Evolutionary conservation across 495 filamentous ascomycete genomes (phyloP).

Genomic region (Tuber brumale): DNA sequence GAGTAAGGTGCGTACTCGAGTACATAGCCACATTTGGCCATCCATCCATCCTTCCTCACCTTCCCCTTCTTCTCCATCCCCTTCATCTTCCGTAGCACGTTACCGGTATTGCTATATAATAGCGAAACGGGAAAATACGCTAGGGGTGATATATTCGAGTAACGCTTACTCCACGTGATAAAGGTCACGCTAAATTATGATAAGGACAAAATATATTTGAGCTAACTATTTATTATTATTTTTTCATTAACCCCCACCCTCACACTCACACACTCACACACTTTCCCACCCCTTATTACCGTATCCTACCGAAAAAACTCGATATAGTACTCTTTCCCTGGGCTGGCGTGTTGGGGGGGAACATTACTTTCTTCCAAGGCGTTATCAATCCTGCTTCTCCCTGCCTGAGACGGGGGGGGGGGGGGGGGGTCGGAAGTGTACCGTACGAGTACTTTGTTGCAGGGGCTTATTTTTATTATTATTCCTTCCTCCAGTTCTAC

Average conservation of each 20-base stretch:
- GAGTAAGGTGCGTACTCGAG: neutral
- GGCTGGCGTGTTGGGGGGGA: neutral
- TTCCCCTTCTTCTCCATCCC: too few species aligned
- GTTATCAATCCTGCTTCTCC: too few species aligned
- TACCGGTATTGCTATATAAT: neutral
- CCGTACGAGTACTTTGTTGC: too few species aligned
- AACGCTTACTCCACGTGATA: neutral
- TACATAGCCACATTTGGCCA: neutral
- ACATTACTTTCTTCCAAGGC: too few species aligned
- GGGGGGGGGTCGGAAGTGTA: neutral
- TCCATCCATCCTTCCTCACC: neutral
- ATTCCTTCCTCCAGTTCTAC: too few species aligned
- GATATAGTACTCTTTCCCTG: neutral
- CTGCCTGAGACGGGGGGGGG: too few species aligned
- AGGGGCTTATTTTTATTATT: too few species aligned
- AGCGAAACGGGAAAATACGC: neutral
- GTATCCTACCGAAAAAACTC: neutral
- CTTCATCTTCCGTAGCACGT: neutral
- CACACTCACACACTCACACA: too few species aligned
- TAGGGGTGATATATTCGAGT: neutral
- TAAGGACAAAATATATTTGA: neutral
- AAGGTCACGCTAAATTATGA: neutral
- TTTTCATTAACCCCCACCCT: too few species aligned
- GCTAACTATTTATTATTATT: neutral
- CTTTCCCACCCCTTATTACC: neutral